Evolutionary conservation across 345 rosid species (phyloP).

Genomic region (Citrus sinensis): DNA sequence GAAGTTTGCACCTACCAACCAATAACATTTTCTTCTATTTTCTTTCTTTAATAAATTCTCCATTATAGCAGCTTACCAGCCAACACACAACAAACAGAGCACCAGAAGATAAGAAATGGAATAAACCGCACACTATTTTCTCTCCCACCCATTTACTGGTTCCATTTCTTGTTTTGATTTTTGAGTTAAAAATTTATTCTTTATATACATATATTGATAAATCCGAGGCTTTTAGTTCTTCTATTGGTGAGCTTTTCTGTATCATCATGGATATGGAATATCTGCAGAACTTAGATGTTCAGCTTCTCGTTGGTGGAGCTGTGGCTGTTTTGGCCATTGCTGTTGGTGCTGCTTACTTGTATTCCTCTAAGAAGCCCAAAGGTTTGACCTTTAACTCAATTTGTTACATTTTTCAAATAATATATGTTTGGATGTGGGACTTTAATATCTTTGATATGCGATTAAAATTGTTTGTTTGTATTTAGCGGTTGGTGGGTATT

Average conservation of each 20-base stretch:
- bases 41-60: neutral
- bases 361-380: conserved; percentile 64
- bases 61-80: neutral
- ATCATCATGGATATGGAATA: conserved; percentile 53
- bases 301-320: conserved; percentile 66
- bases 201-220: neutral
- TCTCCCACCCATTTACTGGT: neutral
- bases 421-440: neutral
- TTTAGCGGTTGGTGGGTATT: neutral
- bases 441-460: neutral
- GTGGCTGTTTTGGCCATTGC: conserved; percentile 69
- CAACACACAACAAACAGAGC: neutral
- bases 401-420: neutral
- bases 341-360: conserved; percentile 54
- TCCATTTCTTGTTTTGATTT: neutral
- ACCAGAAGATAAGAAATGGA: neutral
- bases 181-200: neutral
- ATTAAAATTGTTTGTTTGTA: neutral
- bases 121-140: neutral
- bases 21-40: neutral
- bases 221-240: neutral
- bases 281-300: conserved; percentile 60
- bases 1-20: neutral
- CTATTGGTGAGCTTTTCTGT: neutral
- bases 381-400: conserved; percentile 39